Base-by-base conservation (phyloP, 2,329 filamentous ascomycete genomes). In the Colletotrichum sp. region DNA sequence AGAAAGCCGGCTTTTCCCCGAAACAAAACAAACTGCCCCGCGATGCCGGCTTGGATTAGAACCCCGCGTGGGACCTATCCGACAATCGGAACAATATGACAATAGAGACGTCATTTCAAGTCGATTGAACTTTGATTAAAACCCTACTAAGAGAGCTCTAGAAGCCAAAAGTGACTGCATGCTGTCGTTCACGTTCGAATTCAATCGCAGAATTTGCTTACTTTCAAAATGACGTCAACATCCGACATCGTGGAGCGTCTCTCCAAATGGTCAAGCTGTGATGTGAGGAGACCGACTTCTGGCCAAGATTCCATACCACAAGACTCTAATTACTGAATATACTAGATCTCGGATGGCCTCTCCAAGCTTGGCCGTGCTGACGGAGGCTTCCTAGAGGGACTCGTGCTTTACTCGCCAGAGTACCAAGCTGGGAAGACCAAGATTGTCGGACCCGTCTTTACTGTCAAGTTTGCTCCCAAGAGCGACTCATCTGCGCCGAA, bases 391-490 rank as follows among this genome's bases (percentile, higher is more conserved):
- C 84, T 91, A 2, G 85, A 87, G 4, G 89, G 89, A 15, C 82
- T 91, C 64, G 88, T 87, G 30, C 88, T 91, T 85, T 91, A 86
- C 85, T 91, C 89, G 4, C 89, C 90, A 2, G 81, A 86, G 66
- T 86, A 87, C 52, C 89, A 90, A 24, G 62, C 62, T 24, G 89
- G 89, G 7, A 77, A 82, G 13, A 89, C 89, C 55, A 90, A 89
- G 81, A 88, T 91, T 71, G 84, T 89, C 24, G 90, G 90, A 6
- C 89, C 88, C 13, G 90, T 89, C 8, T 90, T 89, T 78, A 91
- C 89, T 0, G 89, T 91, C 67, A 84, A 88, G 77, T 91, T 90
- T 78, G 88, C 86, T 16, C 84, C 84, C 6, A 83, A 88, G 62
- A 84, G 85, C 63, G 87, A 90, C 76, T 85, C 87, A 12, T 44